Conservation (phyloP, 805 yeast genomes). For the Maudiozyma bulderi region DNA sequence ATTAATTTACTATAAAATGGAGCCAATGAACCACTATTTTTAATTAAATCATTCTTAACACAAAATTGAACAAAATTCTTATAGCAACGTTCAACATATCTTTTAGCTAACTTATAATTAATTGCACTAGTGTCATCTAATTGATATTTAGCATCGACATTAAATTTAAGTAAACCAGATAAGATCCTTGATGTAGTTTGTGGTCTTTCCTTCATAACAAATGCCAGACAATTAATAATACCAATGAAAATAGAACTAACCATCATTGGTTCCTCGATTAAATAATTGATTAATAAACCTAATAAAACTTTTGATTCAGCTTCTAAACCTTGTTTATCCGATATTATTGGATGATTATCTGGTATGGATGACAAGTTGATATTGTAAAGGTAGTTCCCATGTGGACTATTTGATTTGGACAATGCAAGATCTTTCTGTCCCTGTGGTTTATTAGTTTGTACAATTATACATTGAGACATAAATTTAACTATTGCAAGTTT, state of each 20-base stretch:
- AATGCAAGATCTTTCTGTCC: not conserved
- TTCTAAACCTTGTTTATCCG: slow-evolving; percentile 42
- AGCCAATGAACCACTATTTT: slow-evolving; percentile 12
- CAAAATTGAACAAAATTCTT: slow-evolving; percentile 36
- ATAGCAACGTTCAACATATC: slow-evolving; percentile 55
- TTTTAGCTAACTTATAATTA: slow-evolving; percentile 43
- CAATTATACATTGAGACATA: slow-evolving; percentile 47
- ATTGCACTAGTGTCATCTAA: slow-evolving; percentile 31
- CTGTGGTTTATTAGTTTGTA: slow-evolving; percentile 32
- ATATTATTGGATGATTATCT: slow-evolving; percentile 56
- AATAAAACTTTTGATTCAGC: slow-evolving; percentile 63
- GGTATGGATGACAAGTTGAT: slow-evolving; percentile 39
- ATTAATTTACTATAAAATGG: slow-evolving; percentile 20
- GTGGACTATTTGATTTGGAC: not conserved
- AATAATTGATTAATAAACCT: slow-evolving; percentile 49
- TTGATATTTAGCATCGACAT: slow-evolving; percentile 45
- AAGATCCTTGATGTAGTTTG: slow-evolving; percentile 48
- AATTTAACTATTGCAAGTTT: slow-evolving; percentile 67
- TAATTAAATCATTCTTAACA: slow-evolving; percentile 30
- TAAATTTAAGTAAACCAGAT: slow-evolving; percentile 50
- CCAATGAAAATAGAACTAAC: slow-evolving; percentile 58
- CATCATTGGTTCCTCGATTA: slow-evolving; percentile 46
- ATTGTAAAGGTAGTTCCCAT: slow-evolving; percentile 6
- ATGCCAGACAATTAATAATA: slow-evolving; percentile 51
- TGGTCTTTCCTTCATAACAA: slow-evolving; percentile 58